Evolutionary conservation across 805 yeast species (phyloP).

Genomic region (Isabelozyma pseudorhagii): DNA sequence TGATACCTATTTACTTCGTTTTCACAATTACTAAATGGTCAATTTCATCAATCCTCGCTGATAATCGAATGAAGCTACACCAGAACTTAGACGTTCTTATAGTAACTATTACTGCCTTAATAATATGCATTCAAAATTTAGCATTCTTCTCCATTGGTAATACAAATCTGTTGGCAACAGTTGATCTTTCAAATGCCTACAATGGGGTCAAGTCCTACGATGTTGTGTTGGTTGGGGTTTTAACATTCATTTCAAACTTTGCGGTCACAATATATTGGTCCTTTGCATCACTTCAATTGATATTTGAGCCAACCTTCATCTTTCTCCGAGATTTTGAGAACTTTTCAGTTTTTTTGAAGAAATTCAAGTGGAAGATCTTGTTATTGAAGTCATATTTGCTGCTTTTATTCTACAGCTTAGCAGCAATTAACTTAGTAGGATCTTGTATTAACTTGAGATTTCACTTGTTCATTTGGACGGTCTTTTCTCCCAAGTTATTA

Average conservation of each 20-base stretch:
- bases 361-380: conserved; percentile 31
- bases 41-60: conserved; percentile 10
- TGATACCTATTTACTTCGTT: conserved; percentile 52
- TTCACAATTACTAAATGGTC: conserved; percentile 27
- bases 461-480: conserved; percentile 96
- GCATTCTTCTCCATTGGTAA: conserved; percentile 86
- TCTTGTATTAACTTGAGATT: conserved; percentile 76
- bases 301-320: conserved; percentile 24
- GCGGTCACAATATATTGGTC: conserved; percentile 85
- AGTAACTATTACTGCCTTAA: conserved; percentile 27
- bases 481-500: conserved; percentile 87
- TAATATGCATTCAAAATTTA: conserved; percentile 63
- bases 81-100: conserved; percentile 15
- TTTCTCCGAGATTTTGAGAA: conserved; percentile 2
- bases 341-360: conserved; percentile 9
- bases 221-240: conserved; percentile 64
- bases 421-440: conserved; percentile 54
- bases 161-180: conserved; percentile 87
- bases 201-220: conserved; percentile 79
- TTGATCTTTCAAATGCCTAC: conserved; percentile 88
- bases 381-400: conserved; percentile 32
- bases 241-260: conserved; percentile 84
- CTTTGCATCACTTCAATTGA: conserved; percentile 39
- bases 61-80: conserved; percentile 1
- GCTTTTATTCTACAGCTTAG: conserved; percentile 55